Base-by-base conservation (phyloP, 2,329 filamentous ascomycete genomes). In the Paracoccidioides lutzii region DNA sequence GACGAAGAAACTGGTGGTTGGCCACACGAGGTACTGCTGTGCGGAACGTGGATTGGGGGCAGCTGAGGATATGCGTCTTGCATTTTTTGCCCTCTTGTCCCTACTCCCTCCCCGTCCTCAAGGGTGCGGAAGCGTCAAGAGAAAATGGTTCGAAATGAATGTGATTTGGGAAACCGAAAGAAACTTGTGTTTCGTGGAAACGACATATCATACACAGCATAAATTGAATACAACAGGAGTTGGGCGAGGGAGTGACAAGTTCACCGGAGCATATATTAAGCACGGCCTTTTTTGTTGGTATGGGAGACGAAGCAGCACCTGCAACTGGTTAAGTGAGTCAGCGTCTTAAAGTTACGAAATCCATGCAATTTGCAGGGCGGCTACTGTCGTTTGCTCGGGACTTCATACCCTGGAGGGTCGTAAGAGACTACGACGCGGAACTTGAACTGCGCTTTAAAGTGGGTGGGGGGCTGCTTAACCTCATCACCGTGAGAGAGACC, bases 1-100 rank as follows among this genome's bases (percentile, higher is more conserved):
- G 69, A 66, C 43, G 68, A 65, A 43, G 71, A 68, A 53, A 71
- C 64, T 33, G 69, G 63, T 43, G 69, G 66, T 7, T 69, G 59
- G 50, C 69, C 68, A 60, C 69, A 68, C 37, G 63, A 15, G 58
- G 57, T 58, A 30, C 42, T 40, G 15, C 32, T 38, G 40, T 33
- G 43, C 59, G 58, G 60, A 60, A 53, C 61, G 61, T 61, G 63
- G 55, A 59, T 63, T 57, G 59, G 61, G 58, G 63, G 61, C 35
- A 64, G 60, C 55, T 65, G 67, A 60, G 62, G 66, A 56, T 65
- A 69, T 59, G 67, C 61, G 43, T 65, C 63, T 58, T 71, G 67
- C 69, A 71, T 71, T 28, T 40, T 59, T 56, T 37, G 22, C 40
- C 35, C 41, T 50, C 7, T 30, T 5, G 37, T 15, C 37, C 49